Conservation (phyloP, 257 asterid genomes). For the Solanum ossicruentum region DNA sequence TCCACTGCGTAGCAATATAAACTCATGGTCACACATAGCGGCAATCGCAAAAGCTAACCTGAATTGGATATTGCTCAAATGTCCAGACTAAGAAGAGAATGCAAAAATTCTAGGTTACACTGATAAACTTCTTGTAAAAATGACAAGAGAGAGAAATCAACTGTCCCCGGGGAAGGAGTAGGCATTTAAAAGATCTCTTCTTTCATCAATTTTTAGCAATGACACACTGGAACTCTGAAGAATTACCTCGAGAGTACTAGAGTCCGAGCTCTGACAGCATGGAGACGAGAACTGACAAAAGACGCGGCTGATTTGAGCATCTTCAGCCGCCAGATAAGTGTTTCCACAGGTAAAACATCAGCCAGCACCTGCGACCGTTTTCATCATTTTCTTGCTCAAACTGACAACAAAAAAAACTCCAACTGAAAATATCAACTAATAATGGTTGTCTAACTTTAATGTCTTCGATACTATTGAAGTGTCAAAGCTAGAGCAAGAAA, state of each 20-base stretch:
- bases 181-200: not conserved
- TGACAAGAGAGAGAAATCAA: not conserved
- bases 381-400: slow-evolving; percentile 22
- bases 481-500: not conserved
- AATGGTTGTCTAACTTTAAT: not conserved
- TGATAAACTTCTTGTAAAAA: not conserved
- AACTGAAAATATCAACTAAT: not conserved
- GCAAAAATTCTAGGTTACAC: not conserved
- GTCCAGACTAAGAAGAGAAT: not conserved
- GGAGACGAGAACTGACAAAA: slow-evolving; percentile 75
- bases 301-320: slow-evolving; percentile 65
- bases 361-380: slow-evolving; percentile 39
- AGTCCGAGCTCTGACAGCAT: slow-evolving; percentile 77
- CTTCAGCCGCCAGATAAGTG: slow-evolving; percentile 55
- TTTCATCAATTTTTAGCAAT: not conserved
- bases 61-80: not conserved
- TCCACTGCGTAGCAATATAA: slow-evolving; percentile 38
- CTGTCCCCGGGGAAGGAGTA: not conserved
- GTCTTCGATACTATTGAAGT: not conserved
- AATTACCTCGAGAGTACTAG: slow-evolving; percentile 60
- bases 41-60: not conserved
- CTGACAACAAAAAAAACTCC: not conserved
- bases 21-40: not conserved
- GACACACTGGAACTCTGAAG: not conserved
- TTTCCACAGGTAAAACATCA: slow-evolving; percentile 29